Conservation (phyloP, 1,139 yeast genomes). For the Blastobotrys aristatus region DNA sequence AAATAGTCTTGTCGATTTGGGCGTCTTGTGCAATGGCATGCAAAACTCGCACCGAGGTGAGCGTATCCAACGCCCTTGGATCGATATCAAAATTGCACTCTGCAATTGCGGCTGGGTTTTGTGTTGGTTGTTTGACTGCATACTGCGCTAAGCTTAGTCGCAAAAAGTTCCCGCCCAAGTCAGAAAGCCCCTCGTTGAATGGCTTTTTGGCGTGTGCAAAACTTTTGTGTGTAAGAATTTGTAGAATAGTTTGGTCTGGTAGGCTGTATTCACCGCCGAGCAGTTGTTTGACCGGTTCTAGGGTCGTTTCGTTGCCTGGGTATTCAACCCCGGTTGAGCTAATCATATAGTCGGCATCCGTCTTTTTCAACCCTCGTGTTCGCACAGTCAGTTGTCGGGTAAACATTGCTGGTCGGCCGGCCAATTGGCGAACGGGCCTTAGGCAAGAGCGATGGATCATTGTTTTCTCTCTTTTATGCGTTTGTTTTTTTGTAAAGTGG, state of each 20-base stretch:
- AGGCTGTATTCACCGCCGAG: conserved; percentile 47
- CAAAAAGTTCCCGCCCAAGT: conserved; percentile 71
- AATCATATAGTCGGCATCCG: conserved; percentile 58
- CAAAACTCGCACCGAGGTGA: conserved; percentile 32
- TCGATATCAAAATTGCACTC: conserved; percentile 53
- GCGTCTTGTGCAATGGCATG: conserved; percentile 41
- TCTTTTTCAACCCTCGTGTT: conserved; percentile 69
- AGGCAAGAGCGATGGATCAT: neutral
- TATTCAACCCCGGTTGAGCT: conserved; percentile 58
- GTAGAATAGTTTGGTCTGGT: conserved; percentile 50
- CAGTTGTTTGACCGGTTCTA: conserved; percentile 45
- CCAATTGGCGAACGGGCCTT: neutral
- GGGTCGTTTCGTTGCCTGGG: conserved; percentile 47
- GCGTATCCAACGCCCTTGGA: conserved; percentile 28
- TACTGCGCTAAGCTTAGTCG: conserved; percentile 54
- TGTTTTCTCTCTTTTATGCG: neutral
- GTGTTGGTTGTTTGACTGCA: conserved; percentile 38
- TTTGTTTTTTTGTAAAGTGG: neutral
- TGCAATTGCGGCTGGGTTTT: conserved; percentile 42
- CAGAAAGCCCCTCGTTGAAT: conserved; percentile 75
- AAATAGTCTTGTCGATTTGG: conserved; percentile 45
- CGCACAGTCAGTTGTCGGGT: conserved; percentile 46
- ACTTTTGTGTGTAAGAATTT: conserved; percentile 85
- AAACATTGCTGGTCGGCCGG: neutral
- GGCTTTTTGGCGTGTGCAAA: conserved; percentile 90